Percentiles rank a stretch among this genome's conserved stretches.
phyloP scores from a whole-genome alignment of 2,329 filamentous ascomycete species.

The Stenocarpella maydis region DNA sequence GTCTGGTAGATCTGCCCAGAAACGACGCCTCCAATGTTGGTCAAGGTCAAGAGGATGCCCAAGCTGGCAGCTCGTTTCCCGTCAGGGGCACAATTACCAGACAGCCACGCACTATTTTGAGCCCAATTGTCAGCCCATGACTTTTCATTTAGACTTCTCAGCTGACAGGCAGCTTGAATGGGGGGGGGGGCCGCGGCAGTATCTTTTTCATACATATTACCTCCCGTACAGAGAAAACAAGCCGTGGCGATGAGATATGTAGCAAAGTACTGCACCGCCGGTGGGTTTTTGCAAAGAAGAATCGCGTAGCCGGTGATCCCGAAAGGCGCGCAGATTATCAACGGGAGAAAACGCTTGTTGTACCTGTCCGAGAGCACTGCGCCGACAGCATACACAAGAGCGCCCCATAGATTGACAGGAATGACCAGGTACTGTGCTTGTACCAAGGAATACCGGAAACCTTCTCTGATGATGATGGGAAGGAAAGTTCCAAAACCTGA shows the following conservation, averaged over 20 bases:
- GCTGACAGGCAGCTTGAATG: not conserved
- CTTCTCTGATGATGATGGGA: slow-evolving; percentile 51
- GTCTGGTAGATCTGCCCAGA: slow-evolving; percentile 43
- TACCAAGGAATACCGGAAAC: slow-evolving; percentile 48
- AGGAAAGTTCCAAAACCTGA: slow-evolving; percentile 50
- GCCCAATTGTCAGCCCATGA: not conserved
- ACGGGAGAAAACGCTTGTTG: slow-evolving; percentile 46
- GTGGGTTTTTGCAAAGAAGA: slow-evolving; percentile 38
- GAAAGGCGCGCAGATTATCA: slow-evolving; percentile 44
- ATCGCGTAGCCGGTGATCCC: slow-evolving; percentile 42
- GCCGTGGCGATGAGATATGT: slow-evolving; percentile 42
- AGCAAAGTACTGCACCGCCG: slow-evolving; percentile 40
- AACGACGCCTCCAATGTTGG: slow-evolving; percentile 38
- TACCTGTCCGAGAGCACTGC: slow-evolving; percentile 49
- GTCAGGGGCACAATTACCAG: slow-evolving; percentile 41
- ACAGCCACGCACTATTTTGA: slow-evolving; percentile 38
- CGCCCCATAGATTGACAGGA: slow-evolving; percentile 51
- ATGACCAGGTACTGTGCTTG: slow-evolving; percentile 51
- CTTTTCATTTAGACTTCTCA: not conserved
- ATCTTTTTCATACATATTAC: slow-evolving; percentile 34
- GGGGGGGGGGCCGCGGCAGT: too few relatives aligned
- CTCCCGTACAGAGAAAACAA: slow-evolving; percentile 40
- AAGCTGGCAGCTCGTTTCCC: slow-evolving; percentile 42
- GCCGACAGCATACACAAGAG: slow-evolving; percentile 49
- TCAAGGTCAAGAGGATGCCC: slow-evolving; percentile 40